Base-by-base conservation (phyloP, 352 stramenopile species). In the Phytophthora citrophthora region DNA sequence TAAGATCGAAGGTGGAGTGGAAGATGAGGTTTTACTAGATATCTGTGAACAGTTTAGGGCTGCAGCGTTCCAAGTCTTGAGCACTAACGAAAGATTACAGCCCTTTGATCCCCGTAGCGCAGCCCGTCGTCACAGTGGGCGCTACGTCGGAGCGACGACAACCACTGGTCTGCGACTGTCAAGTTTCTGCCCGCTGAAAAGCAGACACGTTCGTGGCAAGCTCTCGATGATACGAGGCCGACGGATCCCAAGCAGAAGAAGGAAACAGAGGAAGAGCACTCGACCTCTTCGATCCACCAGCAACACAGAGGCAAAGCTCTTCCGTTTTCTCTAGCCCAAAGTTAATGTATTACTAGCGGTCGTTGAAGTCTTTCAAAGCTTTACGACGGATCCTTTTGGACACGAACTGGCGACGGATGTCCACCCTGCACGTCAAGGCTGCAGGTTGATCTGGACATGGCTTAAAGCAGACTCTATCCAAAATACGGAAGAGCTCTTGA, bases 21-120 rank as follows among this genome's bases (percentile, higher is more conserved):
- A 57, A 55, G 55, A 65, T 65, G 34, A 44, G 62, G 41, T 48
- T 34, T 29, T 49, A 67, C 51, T 56, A 56, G 32, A 66, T 66
- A 54, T 60, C 39, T 54, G 27, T 26, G 12, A 40, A 15, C 20
- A 57, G 26, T 64, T 52, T 50, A 64, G 46, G 31, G 36, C 24
- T 61, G 15, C 16, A 55, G 32, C 4, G 26, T 36, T 50, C n/a
- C 20, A 51, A 50, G 36, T 43, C 36, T 24, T 8, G 26, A 39
- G 36, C 55, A 31, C 26, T 31, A 31, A 32, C 29, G 29, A 34
- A 11, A 34, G 9, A 8, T 34, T 34, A 12, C 29, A 34, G 9
- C 29, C 29, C 3, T 34, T 29, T 29, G 36, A 41, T 9, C 24
- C 12, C 7, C 36, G 36, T 41, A 41, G 12, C 3, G 32, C 32